Evolutionary conservation across 208 protist genomes (phyloP).

Genomic region (Acanthamoeba comandoni): DNA sequence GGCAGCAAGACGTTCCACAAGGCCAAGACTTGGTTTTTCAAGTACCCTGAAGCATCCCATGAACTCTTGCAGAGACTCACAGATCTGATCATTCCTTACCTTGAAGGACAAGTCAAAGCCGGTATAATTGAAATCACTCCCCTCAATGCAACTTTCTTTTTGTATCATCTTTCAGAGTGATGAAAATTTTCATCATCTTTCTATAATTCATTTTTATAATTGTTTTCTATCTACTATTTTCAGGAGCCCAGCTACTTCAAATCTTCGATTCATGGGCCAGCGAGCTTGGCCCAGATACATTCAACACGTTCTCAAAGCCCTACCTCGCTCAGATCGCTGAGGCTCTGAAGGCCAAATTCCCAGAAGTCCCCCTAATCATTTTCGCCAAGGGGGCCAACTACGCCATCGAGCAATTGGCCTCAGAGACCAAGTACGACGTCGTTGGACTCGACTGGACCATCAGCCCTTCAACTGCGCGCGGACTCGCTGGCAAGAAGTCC

Average conservation of each 20-base stretch:
- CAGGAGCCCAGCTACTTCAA: slow-evolving; percentile 88
- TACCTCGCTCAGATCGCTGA: slow-evolving; percentile 87
- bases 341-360: slow-evolving; percentile 82
- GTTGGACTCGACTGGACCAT: slow-evolving; percentile 91
- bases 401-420: slow-evolving; percentile 83
- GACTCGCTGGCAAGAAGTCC: slow-evolving; percentile 32
- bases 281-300: slow-evolving; percentile 86
- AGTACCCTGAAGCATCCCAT: slow-evolving; percentile 83
- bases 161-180: background rate
- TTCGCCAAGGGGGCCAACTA: slow-evolving; percentile 90
- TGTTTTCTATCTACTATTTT: too few species aligned
- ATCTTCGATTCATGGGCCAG: slow-evolving; percentile 91
- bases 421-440: slow-evolving; percentile 86
- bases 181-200: too few species aligned
- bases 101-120: slow-evolving; percentile 86
- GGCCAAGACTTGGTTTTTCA: slow-evolving; percentile 88
- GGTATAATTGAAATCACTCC: slow-evolving; percentile 75
- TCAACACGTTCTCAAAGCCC: slow-evolving; percentile 86
- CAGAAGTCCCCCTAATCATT: slow-evolving; percentile 87
- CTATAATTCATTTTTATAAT: too few species aligned
- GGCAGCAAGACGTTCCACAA: slow-evolving; percentile 85
- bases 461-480: slow-evolving; percentile 75
- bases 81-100: slow-evolving; percentile 82
- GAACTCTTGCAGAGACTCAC: slow-evolving; percentile 85
- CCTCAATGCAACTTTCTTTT: background rate